Conservation (phyloP, 2,329 filamentous ascomycete genomes). For the Epichloe uncinata region DNA sequence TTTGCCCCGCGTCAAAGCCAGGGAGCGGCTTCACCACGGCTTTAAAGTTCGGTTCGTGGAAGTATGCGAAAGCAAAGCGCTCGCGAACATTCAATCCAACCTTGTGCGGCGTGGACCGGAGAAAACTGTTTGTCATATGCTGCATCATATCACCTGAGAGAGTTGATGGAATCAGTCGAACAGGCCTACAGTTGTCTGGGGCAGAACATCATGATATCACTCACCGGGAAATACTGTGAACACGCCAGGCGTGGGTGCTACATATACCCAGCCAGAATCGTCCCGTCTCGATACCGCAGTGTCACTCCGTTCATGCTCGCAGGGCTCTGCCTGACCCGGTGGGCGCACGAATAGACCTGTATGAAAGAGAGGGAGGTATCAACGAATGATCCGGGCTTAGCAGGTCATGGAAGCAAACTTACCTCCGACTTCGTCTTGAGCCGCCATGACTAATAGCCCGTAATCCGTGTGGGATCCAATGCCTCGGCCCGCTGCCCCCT, state of each 20-base stretch:
- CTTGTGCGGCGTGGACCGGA: slow-evolving; percentile 36
- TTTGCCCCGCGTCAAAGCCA: slow-evolving; percentile 21
- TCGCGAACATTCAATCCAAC: slow-evolving; percentile 34
- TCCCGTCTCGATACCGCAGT: slow-evolving; percentile 30
- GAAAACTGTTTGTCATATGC: slow-evolving; percentile 31
- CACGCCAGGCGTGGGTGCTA: slow-evolving; percentile 28
- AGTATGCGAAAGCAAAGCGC: slow-evolving; percentile 36
- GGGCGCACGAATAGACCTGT: slow-evolving; percentile 32
- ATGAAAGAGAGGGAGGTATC: not conserved
- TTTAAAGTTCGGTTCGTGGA: slow-evolving; percentile 37
- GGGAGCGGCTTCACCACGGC: slow-evolving; percentile 29
- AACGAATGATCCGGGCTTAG: not conserved
- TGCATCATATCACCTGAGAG: slow-evolving; percentile 37
- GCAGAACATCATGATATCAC: not conserved
- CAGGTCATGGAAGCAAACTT: slow-evolving; percentile 3
- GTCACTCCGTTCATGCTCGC: slow-evolving; percentile 31
- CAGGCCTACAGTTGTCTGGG: not conserved
- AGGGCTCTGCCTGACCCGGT: slow-evolving; percentile 24
- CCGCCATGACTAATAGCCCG: slow-evolving; percentile 35
- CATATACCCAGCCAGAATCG: slow-evolving; percentile 32
- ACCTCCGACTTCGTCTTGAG: slow-evolving; percentile 36
- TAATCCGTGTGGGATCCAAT: slow-evolving; percentile 41
- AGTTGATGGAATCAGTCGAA: not conserved
- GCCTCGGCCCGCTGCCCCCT: slow-evolving; percentile 34
- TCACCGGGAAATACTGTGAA: slow-evolving; percentile 37